Percentiles rank a stretch among this genome's conserved stretches.
Conservation (phyloP, 305 asterid genomes). For the Solanum chacoense region DNA sequence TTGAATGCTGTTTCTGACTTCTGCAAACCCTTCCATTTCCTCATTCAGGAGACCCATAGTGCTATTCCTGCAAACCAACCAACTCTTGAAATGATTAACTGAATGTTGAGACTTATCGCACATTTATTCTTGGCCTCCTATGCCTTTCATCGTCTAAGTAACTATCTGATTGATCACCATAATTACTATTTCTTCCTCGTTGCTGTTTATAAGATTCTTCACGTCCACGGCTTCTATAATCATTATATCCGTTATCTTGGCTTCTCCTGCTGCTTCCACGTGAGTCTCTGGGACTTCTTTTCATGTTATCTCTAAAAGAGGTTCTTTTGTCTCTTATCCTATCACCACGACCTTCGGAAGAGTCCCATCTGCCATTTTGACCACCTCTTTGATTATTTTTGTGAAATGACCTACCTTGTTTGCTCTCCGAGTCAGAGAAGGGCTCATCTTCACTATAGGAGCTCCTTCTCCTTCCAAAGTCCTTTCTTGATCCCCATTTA, state of each 20-base stretch:
- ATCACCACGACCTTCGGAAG: conserved; percentile 14
- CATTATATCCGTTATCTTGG: conserved; percentile 25
- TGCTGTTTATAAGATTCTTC: conserved; percentile 25
- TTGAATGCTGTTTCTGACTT: not conserved
- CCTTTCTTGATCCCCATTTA: conserved; percentile 24
- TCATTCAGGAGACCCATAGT: not conserved
- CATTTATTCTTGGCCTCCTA: conserved; percentile 56
- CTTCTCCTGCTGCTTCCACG: conserved; percentile 18
- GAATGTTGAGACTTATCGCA: conserved; percentile 28
- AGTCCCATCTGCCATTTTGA: conserved; percentile 8
- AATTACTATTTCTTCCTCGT: conserved; percentile 34
- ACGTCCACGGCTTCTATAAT: conserved; percentile 18
- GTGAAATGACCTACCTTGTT: conserved; percentile 23
- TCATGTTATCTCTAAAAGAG: conserved; percentile 18
- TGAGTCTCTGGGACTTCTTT: conserved; percentile 26
- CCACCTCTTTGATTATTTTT: conserved; percentile 24
- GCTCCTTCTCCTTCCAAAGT: conserved; percentile 25
- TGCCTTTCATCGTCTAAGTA: conserved; percentile 37
- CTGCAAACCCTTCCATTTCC: not conserved
- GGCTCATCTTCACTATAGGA: conserved; percentile 17
- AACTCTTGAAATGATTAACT: not conserved
- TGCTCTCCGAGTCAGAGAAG: conserved; percentile 31
- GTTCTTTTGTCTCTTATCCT: conserved; percentile 10
- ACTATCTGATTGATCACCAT: conserved; percentile 24
- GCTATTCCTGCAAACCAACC: not conserved